Conservation (phyloP, 2,329 filamentous ascomycete genomes). For the Colletotrichum costaricense region DNA sequence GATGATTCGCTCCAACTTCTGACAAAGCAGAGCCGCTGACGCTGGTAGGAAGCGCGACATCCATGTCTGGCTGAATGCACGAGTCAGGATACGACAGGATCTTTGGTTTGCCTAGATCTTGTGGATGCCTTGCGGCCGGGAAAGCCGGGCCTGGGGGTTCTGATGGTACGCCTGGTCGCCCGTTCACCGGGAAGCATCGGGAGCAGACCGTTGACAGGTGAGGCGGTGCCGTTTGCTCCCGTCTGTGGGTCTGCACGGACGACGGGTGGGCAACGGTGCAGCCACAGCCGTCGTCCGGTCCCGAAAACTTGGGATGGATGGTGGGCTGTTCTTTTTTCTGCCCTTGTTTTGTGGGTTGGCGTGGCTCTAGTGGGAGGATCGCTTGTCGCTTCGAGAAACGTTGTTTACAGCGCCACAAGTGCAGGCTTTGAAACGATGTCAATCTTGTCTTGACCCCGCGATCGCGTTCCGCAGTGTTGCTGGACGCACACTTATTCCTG, state of each 20-base stretch:
- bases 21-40: not conserved
- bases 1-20: not conserved
- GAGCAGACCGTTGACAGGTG: not conserved
- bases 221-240: not conserved
- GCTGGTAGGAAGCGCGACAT: not conserved
- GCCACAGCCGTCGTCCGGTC: not conserved
- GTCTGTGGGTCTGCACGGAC: constrained; percentile 13
- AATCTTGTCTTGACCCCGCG: not conserved
- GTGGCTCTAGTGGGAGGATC: not conserved
- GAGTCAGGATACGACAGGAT: not conserved
- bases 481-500: too few species aligned
- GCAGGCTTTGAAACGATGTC: not conserved
- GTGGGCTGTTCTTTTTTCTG: not conserved
- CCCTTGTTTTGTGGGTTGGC: not conserved
- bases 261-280: not conserved
- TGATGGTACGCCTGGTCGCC: too few species aligned
- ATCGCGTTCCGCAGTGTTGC: not conserved
- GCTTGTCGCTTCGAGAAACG: not conserved
- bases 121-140: not conserved
- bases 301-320: not conserved
- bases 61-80: not conserved
- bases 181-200: not conserved
- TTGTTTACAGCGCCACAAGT: not conserved
- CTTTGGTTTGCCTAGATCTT: not conserved
- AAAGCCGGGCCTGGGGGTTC: too few species aligned